Evolutionary conservation across 805 yeast genomes (phyloP), one percentile per base, ranked within the genome.

Genomic region (Candida golubevii): DNA sequence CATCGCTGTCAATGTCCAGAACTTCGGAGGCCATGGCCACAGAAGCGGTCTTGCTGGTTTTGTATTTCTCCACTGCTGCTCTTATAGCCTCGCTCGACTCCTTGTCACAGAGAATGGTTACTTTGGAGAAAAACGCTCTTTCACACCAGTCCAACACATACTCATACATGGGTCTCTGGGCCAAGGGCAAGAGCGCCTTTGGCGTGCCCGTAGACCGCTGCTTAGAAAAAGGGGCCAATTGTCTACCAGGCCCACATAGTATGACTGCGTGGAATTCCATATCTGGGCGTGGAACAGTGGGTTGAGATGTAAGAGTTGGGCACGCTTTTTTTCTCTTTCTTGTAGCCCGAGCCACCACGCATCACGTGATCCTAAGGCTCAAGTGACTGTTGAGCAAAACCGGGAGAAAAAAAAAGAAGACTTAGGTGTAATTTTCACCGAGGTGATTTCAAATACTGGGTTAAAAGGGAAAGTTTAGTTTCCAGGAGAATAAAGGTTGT

Each of bases 221-320:
- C 26, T 75, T 69, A 0, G 90, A 77, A 49, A 91, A 79, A 0
- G 98, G 98, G 12, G 78, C 61, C 53, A 93, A 71, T 38, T 75
- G 73, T 14, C 71, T 71, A 11, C 98, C 98, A 41, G 78, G 80
- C 2, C 98, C 98, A 67, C 98, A 90, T 45, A 88, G 78, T 15
- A 91, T 79, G 39, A 91, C 75, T 0, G 96, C 97, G 59, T 90
- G 96, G 61, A 89, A 85, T 66, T 89, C 96, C 97, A 91, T 90
- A 36, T 28, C 47, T 13, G 15, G 35, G 13, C 8, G 26, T 7
- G 11, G 23, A 18, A 3, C 23, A 18, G 4, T 18, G 23, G 23
- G 5, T 18, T 18, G 23, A 18, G 23, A 18, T 18, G 23, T 18
- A 3, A 5, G 23, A 18, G 23, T 18, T 18, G 23, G 23, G 23